Conservation (phyloP, 2,329 filamentous ascomycete genomes). For the Cladophialophora psammophila region DNA sequence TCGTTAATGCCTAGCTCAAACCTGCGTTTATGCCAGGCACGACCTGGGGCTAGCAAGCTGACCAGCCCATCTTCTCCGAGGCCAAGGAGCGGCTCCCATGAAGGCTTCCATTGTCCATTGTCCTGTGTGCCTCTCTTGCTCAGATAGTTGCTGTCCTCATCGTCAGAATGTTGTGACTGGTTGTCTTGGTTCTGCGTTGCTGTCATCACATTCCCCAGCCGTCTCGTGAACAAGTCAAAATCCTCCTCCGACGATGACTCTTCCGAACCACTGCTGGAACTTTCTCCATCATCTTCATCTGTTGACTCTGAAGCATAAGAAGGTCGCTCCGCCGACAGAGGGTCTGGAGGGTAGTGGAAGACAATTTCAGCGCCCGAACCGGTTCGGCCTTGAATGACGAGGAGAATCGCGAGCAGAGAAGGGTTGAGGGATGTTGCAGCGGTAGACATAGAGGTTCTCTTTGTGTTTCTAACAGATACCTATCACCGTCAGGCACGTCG, state of each 20-base stretch:
- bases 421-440: constrained; percentile 60
- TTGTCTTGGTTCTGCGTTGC: constrained; percentile 22
- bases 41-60: constrained; percentile 74
- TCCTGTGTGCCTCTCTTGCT: constrained; percentile 28
- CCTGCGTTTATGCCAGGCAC: constrained; percentile 78
- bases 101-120: constrained; percentile 39
- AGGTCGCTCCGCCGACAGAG: constrained; percentile 39
- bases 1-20: constrained; percentile 86
- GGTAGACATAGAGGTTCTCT: constrained; percentile 50
- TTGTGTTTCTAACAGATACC: constrained; percentile 4
- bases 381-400: constrained; percentile 77
- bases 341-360: constrained; percentile 79
- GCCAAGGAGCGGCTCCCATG: constrained; percentile 71
- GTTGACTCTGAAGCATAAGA: constrained; percentile 22
- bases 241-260: constrained; percentile 38
- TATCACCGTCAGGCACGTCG: constrained; percentile 8
- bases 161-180: constrained; percentile 28
- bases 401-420: constrained; percentile 72
- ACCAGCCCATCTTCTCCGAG: constrained; percentile 79
- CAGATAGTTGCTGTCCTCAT: constrained; percentile 30
- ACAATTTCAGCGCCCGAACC: constrained; percentile 83
- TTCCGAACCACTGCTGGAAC: constrained; percentile 39
- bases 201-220: constrained; percentile 18
- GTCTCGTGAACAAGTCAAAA: constrained; percentile 33
- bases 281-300: constrained; percentile 37